Evolutionary conservation across 352 stramenopile genomes (phyloP).

Genomic region (Lagenidium giganteum): DNA sequence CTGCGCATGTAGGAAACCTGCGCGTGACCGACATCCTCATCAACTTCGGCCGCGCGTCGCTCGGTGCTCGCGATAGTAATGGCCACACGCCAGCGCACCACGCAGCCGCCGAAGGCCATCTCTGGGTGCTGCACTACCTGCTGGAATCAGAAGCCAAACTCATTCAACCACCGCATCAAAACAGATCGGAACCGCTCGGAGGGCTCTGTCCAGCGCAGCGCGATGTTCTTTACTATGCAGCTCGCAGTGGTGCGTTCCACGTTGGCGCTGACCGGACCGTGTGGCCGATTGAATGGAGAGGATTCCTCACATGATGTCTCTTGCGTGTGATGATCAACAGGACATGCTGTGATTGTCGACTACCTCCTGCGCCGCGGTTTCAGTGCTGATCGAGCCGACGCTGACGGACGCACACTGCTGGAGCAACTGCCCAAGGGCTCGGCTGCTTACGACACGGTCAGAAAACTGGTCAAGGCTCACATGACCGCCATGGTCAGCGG

Average conservation of each 20-base stretch:
- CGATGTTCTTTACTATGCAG: constrained; percentile 57
- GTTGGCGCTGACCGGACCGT: no score
- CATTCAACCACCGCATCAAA: neutral
- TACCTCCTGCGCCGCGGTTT: constrained; percentile 58
- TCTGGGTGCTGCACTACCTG: constrained; percentile 75
- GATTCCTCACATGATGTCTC: no score
- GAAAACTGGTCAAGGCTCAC: constrained; percentile 33
- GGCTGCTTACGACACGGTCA: constrained; percentile 22
- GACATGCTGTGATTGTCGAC: constrained; percentile 61
- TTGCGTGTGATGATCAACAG: no score
- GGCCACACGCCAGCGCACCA: constrained; percentile 72
- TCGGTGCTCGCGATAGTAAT: constrained; percentile 41
- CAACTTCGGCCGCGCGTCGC: constrained; percentile 37
- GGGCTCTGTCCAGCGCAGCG: constrained; percentile 27
- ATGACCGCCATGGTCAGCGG: no score
- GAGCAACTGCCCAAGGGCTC: no score
- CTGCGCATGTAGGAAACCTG: constrained; percentile 65
- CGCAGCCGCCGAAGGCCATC: constrained; percentile 57
- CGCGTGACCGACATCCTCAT: constrained; percentile 54
- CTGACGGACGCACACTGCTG: constrained; percentile 34
- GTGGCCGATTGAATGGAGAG: no score
- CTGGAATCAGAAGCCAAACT: constrained; percentile 35
- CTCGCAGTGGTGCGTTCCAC: no score
- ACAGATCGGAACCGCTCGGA: constrained; percentile 16
- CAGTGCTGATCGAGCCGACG: constrained; percentile 38